Conservation (phyloP, 345 rosid genomes). For the Anastatica hierochuntica region DNA sequence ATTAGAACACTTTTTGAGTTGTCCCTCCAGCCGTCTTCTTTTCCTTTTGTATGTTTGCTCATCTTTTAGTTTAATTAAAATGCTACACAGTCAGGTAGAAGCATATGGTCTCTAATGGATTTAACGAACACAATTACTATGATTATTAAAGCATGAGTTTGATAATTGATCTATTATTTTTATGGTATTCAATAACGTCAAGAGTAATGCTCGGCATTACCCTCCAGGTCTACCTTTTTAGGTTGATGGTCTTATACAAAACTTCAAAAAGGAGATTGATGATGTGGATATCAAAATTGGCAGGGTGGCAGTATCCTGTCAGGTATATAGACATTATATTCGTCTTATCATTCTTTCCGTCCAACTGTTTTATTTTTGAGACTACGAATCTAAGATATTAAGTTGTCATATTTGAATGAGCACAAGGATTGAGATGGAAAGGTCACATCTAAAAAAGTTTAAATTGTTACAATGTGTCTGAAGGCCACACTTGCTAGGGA, state of each 20-base stretch:
- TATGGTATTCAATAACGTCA: no score
- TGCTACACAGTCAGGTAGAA: no score
- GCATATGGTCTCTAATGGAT: no score
- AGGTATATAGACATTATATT: conserved; percentile 27
- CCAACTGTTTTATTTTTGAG: neutral
- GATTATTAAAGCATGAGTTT: no score
- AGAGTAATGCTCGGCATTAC: no score
- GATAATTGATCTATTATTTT: no score
- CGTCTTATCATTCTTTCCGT: no score
- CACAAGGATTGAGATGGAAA: conserved; percentile 77
- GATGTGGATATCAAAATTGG: conserved; percentile 73
- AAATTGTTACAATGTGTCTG: conserved; percentile 60
- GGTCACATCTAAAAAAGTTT: conserved; percentile 79
- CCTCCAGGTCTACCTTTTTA: neutral
- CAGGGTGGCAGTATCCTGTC: conserved; percentile 65
- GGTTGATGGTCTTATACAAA: conserved; percentile 80
- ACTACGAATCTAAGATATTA: neutral
- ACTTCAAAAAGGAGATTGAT: conserved; percentile 90
- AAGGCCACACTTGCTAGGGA: conserved; percentile 65
- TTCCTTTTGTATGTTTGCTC: no score
- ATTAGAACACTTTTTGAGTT: no score
- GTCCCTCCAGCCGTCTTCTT: no score
- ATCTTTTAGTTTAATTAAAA: no score
- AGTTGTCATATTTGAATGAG: neutral
- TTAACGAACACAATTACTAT: no score